phyloP scores from a whole-genome alignment of 1,284 basidiomycete species.

The Boletus semigastroideus region DNA sequence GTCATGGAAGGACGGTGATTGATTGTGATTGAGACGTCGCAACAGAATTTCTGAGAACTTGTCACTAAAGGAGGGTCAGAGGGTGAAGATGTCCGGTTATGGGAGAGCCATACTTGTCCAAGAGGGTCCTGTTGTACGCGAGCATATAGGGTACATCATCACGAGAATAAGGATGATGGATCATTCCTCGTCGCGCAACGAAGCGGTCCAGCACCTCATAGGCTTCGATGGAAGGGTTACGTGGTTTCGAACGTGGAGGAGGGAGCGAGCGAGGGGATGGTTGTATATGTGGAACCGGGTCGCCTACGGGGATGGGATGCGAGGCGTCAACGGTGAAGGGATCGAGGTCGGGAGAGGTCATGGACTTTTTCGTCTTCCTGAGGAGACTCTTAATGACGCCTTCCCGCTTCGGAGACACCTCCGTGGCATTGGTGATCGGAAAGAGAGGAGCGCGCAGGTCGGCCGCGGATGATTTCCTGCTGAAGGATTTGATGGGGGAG shows the following conservation, averaged over 20 bases:
- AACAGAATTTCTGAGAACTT: conserved; percentile 52
- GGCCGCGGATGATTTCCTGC: conserved; percentile 6
- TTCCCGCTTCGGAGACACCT: conserved; percentile 23
- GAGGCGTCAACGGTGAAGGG: conserved; percentile 2
- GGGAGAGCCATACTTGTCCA: conserved; percentile 53
- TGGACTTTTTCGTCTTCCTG: conserved; percentile 28
- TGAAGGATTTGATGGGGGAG: conserved; percentile 10
- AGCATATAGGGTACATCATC: conserved; percentile 62
- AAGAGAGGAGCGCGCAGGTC: conserved; percentile 18
- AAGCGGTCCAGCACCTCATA: conserved; percentile 38
- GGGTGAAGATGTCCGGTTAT: conserved; percentile 3
- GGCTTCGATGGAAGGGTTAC: conserved; percentile 16
- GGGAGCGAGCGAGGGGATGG: neutral
- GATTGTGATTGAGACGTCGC: conserved; percentile 46
- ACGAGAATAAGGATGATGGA: conserved; percentile 51
- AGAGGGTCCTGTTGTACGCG: conserved; percentile 53
- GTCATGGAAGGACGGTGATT: conserved; percentile 58
- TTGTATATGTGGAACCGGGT: neutral
- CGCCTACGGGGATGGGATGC: conserved; percentile 1
- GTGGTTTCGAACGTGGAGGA: neutral
- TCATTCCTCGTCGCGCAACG: conserved; percentile 43
- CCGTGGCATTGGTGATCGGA: conserved; percentile 4
- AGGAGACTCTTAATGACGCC: conserved; percentile 21
- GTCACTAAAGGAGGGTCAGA: conserved; percentile 45
- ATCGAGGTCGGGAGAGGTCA: conserved; percentile 11